Evolutionary conservation across 2,329 filamentous ascomycete genomes (phyloP), one percentile per base, ranked within the genome.

Genomic region (Microsporum ferrugineum): DNA sequence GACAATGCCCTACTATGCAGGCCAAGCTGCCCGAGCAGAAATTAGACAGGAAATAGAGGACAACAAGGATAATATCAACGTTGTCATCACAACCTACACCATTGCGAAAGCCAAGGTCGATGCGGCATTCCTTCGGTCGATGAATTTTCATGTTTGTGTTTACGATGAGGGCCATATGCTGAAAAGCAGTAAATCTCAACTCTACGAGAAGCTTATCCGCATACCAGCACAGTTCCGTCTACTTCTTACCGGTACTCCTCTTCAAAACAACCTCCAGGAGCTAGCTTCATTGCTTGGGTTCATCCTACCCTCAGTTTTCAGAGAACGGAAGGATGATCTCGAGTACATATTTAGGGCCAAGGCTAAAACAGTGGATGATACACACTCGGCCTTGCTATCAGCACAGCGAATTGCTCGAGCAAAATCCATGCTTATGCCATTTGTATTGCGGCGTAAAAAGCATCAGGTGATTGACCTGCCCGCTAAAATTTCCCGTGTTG

Each of bases 221-320:
- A 91, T 99, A 60, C 82, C 82, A 0, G 86, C 90, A 0, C 77
- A 84, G n/a, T 96, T 94, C 80, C 86, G 91, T 64, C 82, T 99
- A 58, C 80, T 99, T 2, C 82, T 99, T 31, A 89, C 87, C 33
- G 94, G 94, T 47, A 99, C 94, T 0, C 94, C 94, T 0, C 81
- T 99, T 10, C 94, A 99, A 68, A 99, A 99, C 76, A 97, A 97
- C 71, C 79, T 99, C 23, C 87, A 92, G 70, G 94, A 99, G 75
- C 84, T 99, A 68, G 87, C 91, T 45, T 88, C 91, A 1, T 82
- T 99, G 12, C 82, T 99, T 10, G 89, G 87, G n/a, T 97, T 99
- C 71, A 91, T 99, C 68, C 87, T 97, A 73, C 94, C 94, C 0
- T 77, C 83, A 5, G 82, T 97, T 39, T 99, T 99, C 72, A 79